These are phyloP conservation scores for Aureobasidium sp. DNA, from an alignment of 2,329 filamentous ascomycete genomes.

Conservation along the genomic window DNA sequence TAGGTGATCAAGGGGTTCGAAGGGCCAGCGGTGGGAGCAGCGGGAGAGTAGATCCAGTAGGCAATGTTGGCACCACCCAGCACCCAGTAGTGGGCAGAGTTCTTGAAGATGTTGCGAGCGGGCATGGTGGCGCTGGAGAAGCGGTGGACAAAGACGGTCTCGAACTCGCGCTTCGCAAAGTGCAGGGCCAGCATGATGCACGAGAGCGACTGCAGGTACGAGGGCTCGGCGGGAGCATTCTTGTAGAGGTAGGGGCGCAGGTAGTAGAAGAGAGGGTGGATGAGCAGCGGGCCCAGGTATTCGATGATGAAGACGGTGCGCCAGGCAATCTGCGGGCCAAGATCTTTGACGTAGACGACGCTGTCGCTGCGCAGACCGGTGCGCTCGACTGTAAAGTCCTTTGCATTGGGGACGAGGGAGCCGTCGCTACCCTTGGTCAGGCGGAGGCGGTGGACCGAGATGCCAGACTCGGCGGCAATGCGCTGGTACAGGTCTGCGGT, in stretches of 20 bases:
- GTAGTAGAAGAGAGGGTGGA: constrained; percentile 66
- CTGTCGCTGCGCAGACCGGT: constrained; percentile 51
- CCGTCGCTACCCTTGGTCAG: constrained; percentile 58
- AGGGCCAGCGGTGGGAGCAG: constrained; percentile 48
- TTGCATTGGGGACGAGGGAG: constrained; percentile 46
- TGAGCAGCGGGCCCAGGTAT: constrained; percentile 82
- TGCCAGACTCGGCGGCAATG: constrained; percentile 45
- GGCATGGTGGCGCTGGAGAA: constrained; percentile 97
- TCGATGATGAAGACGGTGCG: constrained; percentile 90
- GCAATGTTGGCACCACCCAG: constrained; percentile 72
- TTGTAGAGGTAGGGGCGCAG: constrained; percentile 66
- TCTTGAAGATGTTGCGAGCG: constrained; percentile 81
- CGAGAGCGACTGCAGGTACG: constrained; percentile 60
- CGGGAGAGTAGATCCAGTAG: constrained; percentile 75
- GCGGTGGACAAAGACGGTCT: constrained; percentile 89
- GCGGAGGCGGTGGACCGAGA: constrained; percentile 51
- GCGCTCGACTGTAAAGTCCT: constrained; percentile 43
- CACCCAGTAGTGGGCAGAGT: constrained; percentile 90
- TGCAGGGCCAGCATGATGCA: constrained; percentile 69
- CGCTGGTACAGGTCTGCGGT: constrained; percentile 48
- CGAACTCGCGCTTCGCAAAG: constrained; percentile 90
- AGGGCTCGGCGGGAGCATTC: constrained; percentile 40
- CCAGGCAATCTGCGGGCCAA: constrained; percentile 91
- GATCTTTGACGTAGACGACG: constrained; percentile 77
- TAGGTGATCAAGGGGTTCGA: constrained; percentile 50